Evolutionary conservation across 371 early-diverging fungal species (phyloP).

Genomic region (Choanephora cucurbitarum): DNA sequence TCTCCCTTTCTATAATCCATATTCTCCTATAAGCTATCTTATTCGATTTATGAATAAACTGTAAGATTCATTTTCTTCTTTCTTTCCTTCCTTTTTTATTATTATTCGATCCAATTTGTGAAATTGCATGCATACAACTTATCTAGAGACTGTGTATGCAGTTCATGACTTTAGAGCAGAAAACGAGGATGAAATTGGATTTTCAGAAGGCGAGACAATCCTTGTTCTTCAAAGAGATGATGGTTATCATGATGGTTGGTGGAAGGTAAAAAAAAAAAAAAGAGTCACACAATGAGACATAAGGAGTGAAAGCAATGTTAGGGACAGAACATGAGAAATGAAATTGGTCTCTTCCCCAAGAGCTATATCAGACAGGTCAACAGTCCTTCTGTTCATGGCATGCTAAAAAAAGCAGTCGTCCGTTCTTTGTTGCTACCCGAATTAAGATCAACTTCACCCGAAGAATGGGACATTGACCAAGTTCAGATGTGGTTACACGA

Average conservation of each 20-base stretch:
- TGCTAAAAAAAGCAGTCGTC: conserved; percentile 8
- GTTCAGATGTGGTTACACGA: conserved; percentile 63
- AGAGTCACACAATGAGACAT: conserved; percentile 56
- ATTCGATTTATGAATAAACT: conserved; percentile 1
- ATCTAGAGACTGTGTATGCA: conserved; percentile 62
- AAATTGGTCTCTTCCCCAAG: conserved; percentile 72
- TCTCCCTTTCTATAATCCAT: too few species aligned
- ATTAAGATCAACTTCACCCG: conserved; percentile 23
- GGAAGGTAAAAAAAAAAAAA: conserved; percentile 61
- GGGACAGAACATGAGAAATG: conserved; percentile 54
- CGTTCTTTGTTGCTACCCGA: conserved; percentile 18
- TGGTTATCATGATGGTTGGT: conserved; percentile 84
- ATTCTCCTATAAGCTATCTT: conserved; percentile 1
- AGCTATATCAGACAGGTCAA: too few species aligned
- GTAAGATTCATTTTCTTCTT: neutral
- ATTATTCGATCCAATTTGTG: neutral
- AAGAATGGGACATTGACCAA: conserved; percentile 60
- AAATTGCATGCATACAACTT: conserved; percentile 21
- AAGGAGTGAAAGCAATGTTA: conserved; percentile 43
- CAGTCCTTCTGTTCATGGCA: neutral
- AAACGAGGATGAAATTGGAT: conserved; percentile 78
- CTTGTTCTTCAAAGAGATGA: conserved; percentile 79
- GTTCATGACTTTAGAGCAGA: conserved; percentile 71
- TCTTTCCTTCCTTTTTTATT: neutral
- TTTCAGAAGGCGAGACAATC: conserved; percentile 71